A percentile compares a stretch with the other conserved stretches of the same genome.
Conservation (phyloP, 768 basidiomycete genomes). For the Gloeostereum incarnatum region DNA sequence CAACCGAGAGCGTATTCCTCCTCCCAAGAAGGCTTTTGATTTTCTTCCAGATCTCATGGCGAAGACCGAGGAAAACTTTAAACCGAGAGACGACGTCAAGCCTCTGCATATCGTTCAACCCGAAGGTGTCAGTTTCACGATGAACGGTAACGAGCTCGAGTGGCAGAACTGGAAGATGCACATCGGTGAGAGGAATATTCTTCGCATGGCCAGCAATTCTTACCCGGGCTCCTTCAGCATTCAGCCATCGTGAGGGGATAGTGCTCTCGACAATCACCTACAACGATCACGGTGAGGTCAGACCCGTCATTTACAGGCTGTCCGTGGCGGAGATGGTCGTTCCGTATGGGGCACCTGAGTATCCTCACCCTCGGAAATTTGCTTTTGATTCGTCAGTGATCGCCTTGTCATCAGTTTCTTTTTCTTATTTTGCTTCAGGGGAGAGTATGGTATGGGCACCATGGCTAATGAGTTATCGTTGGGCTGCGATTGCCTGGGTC, state of each 20-base stretch:
- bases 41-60: conserved; percentile 81
- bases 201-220: too few relatives aligned
- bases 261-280: conserved; percentile 82
- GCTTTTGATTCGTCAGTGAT: conserved; percentile 70
- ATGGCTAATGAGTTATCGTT: conserved; percentile 87
- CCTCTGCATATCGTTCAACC: conserved; percentile 82
- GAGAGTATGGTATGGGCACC: conserved; percentile 90
- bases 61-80: conserved; percentile 42
- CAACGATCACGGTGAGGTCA: conserved; percentile 73
- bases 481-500: conserved; percentile 84
- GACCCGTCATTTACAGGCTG: conserved; percentile 84
- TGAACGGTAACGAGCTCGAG: conserved; percentile 68
- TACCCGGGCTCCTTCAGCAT: conserved; percentile 37
- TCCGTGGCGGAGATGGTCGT: conserved; percentile 91
- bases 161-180: conserved; percentile 99
- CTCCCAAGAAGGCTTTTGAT: conserved; percentile 57
- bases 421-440: conserved; percentile 24
- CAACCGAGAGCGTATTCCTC: conserved; percentile 66
- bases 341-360: conserved; percentile 78
- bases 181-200: conserved; percentile 38
- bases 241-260: conserved; percentile 74
- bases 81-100: conserved; percentile 62
- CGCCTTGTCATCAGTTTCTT: background rate
- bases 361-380: conserved; percentile 83
- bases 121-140: conserved; percentile 85